Evolutionary conservation across 768 basidiomycete genomes (phyloP).

Genomic region (Hypholoma sublateritium): DNA sequence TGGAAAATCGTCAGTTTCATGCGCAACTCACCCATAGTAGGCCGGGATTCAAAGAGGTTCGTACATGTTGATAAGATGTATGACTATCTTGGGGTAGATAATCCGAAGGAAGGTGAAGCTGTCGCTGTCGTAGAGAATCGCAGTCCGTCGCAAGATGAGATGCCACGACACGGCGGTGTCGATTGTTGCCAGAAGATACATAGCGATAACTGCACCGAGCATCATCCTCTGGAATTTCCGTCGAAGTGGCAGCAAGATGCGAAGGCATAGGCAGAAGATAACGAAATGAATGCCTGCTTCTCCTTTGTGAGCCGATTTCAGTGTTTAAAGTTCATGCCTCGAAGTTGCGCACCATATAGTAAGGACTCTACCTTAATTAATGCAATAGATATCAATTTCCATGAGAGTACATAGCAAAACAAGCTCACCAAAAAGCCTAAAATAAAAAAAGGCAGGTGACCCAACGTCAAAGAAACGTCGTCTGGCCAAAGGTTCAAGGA

Average conservation of each 20-base stretch:
- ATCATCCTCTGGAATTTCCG: background rate
- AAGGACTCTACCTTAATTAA: background rate
- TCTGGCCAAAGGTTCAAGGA: background rate
- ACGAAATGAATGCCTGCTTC: background rate
- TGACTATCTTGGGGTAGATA: background rate
- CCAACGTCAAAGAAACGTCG: background rate
- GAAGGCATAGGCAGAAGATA: background rate
- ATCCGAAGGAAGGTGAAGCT: background rate
- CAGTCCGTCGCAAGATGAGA: background rate
- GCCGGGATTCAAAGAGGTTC: background rate
- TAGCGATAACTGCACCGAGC: background rate
- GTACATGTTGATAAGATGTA: background rate
- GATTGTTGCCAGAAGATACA: background rate
- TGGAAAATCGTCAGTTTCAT: no score
- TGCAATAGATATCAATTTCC: no score
- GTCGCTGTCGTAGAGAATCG: background rate
- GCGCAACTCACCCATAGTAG: no score
- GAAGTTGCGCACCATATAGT: background rate
- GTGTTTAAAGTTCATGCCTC: background rate
- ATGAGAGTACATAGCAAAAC: background rate
- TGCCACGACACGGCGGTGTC: constrained; percentile 1
- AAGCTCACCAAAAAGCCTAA: background rate
- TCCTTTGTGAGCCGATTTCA: background rate
- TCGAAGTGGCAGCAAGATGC: background rate
- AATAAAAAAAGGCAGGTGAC: background rate